Conservation (phyloP, 2,329 filamentous ascomycete species). For the Apiospora hydei region DNA sequence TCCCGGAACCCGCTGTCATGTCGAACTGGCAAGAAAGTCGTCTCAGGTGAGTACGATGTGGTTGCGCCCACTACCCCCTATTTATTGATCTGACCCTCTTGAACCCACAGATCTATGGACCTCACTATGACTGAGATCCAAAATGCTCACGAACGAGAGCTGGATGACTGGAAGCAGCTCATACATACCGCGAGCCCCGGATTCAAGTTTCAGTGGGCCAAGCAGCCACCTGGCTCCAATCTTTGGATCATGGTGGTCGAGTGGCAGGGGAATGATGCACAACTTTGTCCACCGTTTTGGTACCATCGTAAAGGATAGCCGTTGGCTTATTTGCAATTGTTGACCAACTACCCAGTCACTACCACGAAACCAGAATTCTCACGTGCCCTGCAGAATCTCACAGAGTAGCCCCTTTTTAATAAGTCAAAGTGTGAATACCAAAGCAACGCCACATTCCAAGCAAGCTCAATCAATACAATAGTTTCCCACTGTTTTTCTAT, state of each 20-base stretch:
- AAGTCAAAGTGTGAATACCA: too few relatives aligned
- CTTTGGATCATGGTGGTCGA: background rate
- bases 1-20: background rate
- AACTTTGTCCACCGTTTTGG: too few relatives aligned
- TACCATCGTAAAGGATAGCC: too few relatives aligned
- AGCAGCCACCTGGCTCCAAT: background rate
- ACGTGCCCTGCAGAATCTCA: too few relatives aligned
- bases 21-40: background rate
- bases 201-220: background rate
- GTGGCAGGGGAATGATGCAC: background rate
- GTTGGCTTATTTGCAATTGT: too few relatives aligned
- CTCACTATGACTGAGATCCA: background rate
- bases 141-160: background rate
- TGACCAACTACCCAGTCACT: too few relatives aligned
- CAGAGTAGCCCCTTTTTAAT: too few relatives aligned
- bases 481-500: too few relatives aligned
- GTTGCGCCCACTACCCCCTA: too few relatives aligned
- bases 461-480: too few relatives aligned
- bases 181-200: background rate
- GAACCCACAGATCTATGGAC: background rate
- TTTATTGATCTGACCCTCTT: background rate
- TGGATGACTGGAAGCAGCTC: constrained; percentile 7
- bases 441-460: too few relatives aligned
- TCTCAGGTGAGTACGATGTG: background rate
- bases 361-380: too few relatives aligned